Evolutionary conservation across 306 rosid species (phyloP).

Genomic region (Glycyrrhiza uralensis): DNA sequence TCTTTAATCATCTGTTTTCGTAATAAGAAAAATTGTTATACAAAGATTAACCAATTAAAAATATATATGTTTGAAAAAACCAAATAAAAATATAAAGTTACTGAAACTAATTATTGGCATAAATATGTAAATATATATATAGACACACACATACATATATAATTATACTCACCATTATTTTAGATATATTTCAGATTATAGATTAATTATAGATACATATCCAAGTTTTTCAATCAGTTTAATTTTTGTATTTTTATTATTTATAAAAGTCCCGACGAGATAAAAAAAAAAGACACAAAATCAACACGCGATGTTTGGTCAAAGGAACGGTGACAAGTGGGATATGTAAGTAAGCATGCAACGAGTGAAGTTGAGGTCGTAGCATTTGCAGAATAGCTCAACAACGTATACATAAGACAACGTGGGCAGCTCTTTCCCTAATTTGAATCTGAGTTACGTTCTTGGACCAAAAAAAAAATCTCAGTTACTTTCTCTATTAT

Average conservation of each 20-base stretch:
- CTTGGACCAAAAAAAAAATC: too few species aligned
- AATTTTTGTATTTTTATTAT: background rate
- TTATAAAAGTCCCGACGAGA: background rate
- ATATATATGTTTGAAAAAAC: too few species aligned
- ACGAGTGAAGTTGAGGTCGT: background rate
- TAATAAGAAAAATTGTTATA: background rate
- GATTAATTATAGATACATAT: too few species aligned
- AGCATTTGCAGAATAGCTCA: background rate
- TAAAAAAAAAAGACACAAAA: background rate
- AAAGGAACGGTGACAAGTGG: slow-evolving; percentile 19
- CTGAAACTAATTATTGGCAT: too few species aligned
- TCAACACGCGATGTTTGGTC: slow-evolving; percentile 4
- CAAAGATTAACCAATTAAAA: background rate
- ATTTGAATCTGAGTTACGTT: too few species aligned
- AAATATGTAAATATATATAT: background rate
- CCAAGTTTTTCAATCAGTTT: background rate
- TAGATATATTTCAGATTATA: too few species aligned
- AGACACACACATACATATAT: too few species aligned
- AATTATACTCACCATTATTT: background rate
- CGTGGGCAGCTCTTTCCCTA: background rate
- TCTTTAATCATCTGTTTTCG: background rate
- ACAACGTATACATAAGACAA: background rate
- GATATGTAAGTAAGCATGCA: slow-evolving; percentile 12
- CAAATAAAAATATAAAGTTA: too few species aligned
- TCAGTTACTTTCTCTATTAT: too few species aligned